Percentiles rank a stretch among this genome's conserved stretches.
Evolutionary conservation across 2,329 filamentous ascomycete genomes (phyloP).

Genomic region (Gliomastix tumulicola): DNA sequence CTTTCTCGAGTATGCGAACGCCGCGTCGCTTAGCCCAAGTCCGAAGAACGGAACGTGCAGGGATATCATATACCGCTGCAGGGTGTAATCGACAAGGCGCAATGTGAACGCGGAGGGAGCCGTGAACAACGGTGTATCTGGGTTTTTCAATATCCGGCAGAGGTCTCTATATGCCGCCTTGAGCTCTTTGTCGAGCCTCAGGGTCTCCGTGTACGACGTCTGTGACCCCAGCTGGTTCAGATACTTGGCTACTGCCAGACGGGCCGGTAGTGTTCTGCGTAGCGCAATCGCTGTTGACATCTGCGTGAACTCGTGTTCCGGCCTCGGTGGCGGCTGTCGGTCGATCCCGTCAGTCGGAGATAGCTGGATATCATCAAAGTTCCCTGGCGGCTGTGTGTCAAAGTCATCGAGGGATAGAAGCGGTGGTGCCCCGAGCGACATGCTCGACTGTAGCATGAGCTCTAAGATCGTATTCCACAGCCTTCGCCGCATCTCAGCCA

Average conservation of each 20-base stretch:
- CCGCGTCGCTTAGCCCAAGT: constrained; percentile 27
- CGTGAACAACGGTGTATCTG: no score
- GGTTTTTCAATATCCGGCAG: constrained; percentile 13
- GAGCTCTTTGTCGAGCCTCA: constrained; percentile 34
- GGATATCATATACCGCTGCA: constrained; percentile 46
- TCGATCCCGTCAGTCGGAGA: constrained; percentile 12
- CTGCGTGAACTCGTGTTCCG: constrained; percentile 28
- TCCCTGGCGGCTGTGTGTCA: constrained; percentile 39
- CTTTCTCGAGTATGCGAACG: constrained; percentile 44
- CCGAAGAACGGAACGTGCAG: constrained; percentile 48
- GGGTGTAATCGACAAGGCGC: constrained; percentile 39
- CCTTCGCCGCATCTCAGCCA: constrained; percentile 39
- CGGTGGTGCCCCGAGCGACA: constrained; percentile 37
- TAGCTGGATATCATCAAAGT: constrained; percentile 41
- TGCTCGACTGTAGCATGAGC: constrained; percentile 33
- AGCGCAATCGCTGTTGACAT: constrained; percentile 31
- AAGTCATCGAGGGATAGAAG: constrained; percentile 36
- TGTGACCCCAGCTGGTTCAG: constrained; percentile 31
- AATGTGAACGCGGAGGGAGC: constrained; percentile 34
- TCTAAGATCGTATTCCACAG: constrained; percentile 48
- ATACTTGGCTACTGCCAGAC: constrained; percentile 31
- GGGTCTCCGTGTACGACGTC: constrained; percentile 33
- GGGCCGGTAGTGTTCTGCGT: constrained; percentile 30
- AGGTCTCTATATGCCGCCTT: constrained; percentile 33
- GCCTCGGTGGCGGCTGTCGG: constrained; percentile 23